Base-by-base conservation (phyloP, 345 rosid species). In the Anastatica hierochuntica region DNA sequence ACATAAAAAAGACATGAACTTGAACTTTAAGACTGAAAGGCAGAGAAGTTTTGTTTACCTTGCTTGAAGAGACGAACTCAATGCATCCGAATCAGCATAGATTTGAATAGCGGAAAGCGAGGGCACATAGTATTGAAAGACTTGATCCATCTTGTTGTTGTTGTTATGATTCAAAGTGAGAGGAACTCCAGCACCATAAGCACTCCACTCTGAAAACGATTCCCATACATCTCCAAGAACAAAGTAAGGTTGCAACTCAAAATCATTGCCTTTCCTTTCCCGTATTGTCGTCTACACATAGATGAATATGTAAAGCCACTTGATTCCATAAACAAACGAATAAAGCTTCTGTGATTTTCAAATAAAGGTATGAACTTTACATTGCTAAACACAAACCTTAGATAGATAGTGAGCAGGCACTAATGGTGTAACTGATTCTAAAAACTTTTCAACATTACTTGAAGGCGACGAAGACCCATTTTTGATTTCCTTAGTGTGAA, bases 171-270 rank as follows among this genome's bases (percentile, higher is more conserved):
- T 53, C 69, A 85, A 64, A 43, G 73, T 14, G 14, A 85, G 75
- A 9, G 90, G 90, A 60, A 85, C 83, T 26, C 90, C 90, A 12
- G 74, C 77, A n/a, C 95, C 90, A 62, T 82, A 82, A 6, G 87
- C 95, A 73, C 90, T 85, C 79, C 90, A 82, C 76, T 85, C 90
- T 27, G 72, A 69, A 23, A 82, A 85, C 3, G 86, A 78, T 57
- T 85, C 90, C 90, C 95, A 85, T 10, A 85, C 62, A 82, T 85
- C 87, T 2, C 79, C 90, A 43, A 85, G 77, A 41, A 78, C 69
- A 71, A 82, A 85, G 49, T 78, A 82, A 31, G 61, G 57, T 42
- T 68, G 69, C 43, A 48, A 46, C 18, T 80, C 74, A 45, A 13
- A 26, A 43, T 69, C 76, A 53, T 63, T 55, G 1, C 74, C 72